These are phyloP conservation scores for Fusarium subtropicale DNA, from an alignment of 2,329 filamentous ascomycete genomes.

Conservation along the genomic window DNA sequence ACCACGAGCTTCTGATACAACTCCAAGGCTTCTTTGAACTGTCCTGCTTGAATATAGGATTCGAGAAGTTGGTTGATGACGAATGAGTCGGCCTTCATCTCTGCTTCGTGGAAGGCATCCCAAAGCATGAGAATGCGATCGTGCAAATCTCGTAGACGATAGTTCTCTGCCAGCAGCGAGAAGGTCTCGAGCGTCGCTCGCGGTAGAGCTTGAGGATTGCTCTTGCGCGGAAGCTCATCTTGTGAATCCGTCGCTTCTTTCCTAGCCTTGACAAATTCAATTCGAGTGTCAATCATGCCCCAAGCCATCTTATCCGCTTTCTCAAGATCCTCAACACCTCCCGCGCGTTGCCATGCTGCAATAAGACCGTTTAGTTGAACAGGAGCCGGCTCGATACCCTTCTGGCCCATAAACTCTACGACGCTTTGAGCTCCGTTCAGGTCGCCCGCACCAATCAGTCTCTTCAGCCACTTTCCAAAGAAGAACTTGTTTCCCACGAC, in stretches of 20 bases:
- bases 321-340: slow-evolving; percentile 63
- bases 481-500: slow-evolving; percentile 79
- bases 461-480: slow-evolving; percentile 89
- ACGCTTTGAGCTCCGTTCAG: slow-evolving; percentile 78
- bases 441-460: slow-evolving; percentile 78
- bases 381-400: slow-evolving; percentile 74
- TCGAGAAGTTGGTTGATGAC: slow-evolving; percentile 84
- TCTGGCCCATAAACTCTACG: slow-evolving; percentile 78
- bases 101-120: slow-evolving; percentile 69
- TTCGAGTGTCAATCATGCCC: slow-evolving; percentile 78
- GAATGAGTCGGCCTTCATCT: slow-evolving; percentile 76
- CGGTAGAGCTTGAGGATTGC: slow-evolving; percentile 54
- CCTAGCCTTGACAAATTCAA: slow-evolving; percentile 69
- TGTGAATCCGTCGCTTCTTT: slow-evolving; percentile 30
- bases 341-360: slow-evolving; percentile 78
- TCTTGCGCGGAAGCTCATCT: slow-evolving; percentile 1
- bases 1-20: slow-evolving; percentile 67
- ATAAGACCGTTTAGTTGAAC: slow-evolving; percentile 87
- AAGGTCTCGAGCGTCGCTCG: slow-evolving; percentile 82
- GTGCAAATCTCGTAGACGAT: slow-evolving; percentile 71
- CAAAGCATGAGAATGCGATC: slow-evolving; percentile 69
- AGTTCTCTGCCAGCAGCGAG: slow-evolving; percentile 78
- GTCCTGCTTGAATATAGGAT: slow-evolving; percentile 70
- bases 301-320: slow-evolving; percentile 77
- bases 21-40: slow-evolving; percentile 64